Conservation (phyloP, 805 yeast species). For the Metschnikowia kofuensis region DNA sequence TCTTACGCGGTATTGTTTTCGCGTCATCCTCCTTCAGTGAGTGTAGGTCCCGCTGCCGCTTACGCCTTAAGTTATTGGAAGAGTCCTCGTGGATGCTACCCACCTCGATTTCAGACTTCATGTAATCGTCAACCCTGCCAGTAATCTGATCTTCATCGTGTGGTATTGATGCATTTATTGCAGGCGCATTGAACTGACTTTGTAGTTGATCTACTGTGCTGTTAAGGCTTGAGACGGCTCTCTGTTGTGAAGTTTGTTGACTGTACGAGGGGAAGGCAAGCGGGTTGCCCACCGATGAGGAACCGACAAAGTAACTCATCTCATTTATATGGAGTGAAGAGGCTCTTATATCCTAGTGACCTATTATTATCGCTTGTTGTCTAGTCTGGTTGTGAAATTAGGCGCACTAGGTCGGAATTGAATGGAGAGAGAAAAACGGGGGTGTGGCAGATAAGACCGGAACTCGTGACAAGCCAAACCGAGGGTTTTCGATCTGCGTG, state of each 20-base stretch:
- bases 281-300: slow-evolving; percentile 18
- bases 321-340: too few relatives aligned
- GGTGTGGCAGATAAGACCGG: slow-evolving; percentile 4
- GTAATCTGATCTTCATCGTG: neutral
- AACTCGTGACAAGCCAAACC: slow-evolving; percentile 2
- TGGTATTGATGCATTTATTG: slow-evolving; percentile 2
- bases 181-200: slow-evolving; percentile 11
- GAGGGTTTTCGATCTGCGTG: slow-evolving; percentile 2
- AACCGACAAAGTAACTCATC: slow-evolving; percentile 21
- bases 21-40: neutral
- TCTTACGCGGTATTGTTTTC: slow-evolving; percentile 11
- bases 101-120: neutral
- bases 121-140: neutral
- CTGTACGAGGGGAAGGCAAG: slow-evolving; percentile 24
- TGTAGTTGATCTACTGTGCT: slow-evolving; percentile 8
- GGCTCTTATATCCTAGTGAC: too few relatives aligned
- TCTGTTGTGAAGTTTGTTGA: slow-evolving; percentile 15
- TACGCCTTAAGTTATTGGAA: neutral
- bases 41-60: slow-evolving; percentile 1
- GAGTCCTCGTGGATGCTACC: neutral
- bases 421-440: slow-evolving; percentile 2
- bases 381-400: too few relatives aligned
- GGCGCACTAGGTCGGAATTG: slow-evolving; percentile 5
- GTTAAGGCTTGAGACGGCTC: slow-evolving; percentile 11
- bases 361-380: too few relatives aligned